Conservation (phyloP, 805 yeast genomes). For the Lipomyces starkeyi region DNA sequence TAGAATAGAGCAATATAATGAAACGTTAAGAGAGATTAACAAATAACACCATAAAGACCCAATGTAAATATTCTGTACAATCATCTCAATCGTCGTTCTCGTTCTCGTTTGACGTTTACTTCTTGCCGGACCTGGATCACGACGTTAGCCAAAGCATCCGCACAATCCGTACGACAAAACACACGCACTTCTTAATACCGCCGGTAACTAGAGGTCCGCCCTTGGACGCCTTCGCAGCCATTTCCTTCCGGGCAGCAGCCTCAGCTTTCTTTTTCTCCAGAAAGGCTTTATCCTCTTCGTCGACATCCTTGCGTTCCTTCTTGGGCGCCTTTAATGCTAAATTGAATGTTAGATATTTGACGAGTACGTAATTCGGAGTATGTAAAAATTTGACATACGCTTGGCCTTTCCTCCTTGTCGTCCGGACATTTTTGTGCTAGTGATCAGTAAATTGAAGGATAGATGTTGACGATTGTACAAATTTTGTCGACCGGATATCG, state of each 20-base stretch:
- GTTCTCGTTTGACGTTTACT: conserved; percentile 10
- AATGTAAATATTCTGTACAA: background rate
- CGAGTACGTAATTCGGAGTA: conserved; percentile 45
- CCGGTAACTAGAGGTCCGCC: conserved; percentile 94
- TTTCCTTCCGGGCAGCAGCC: conserved; percentile 88
- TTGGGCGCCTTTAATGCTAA: conserved; percentile 76
- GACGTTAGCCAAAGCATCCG: background rate
- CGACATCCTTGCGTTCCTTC: conserved; percentile 70
- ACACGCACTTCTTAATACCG: conserved; percentile 82
- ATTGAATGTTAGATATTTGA: conserved; percentile 6
- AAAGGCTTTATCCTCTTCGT: conserved; percentile 89
- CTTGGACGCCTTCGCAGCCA: conserved; percentile 83
- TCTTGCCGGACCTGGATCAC: conserved; percentile 37
- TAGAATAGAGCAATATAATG: background rate
- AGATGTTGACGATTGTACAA: background rate
- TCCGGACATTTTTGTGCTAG: conserved; percentile 68
- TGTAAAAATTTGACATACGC: conserved; percentile 56
- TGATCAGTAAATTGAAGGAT: too few relatives aligned
- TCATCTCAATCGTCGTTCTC: background rate
- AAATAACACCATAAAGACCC: background rate
- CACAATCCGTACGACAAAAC: conserved; percentile 6
- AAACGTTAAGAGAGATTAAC: background rate
- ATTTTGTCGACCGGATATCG: background rate
- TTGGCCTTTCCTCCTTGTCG: conserved; percentile 98
- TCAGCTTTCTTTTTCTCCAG: conserved; percentile 95